Evolutionary conservation across 495 filamentous ascomycete species (phyloP).

Genomic region (Massariosphaeria phaeospora): DNA sequence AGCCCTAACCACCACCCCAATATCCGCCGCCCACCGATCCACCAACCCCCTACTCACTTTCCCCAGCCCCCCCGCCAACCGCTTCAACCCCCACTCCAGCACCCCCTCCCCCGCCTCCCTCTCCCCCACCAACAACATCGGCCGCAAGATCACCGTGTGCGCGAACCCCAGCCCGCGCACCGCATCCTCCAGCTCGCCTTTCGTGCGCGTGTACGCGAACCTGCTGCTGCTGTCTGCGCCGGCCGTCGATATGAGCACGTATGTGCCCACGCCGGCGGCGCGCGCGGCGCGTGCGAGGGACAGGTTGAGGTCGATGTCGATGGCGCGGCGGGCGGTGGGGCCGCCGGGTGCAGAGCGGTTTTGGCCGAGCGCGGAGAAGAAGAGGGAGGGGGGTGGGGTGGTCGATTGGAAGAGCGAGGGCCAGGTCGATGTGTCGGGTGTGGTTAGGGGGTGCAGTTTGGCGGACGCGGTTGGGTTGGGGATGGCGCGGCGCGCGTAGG

Average conservation of each 20-base stretch:
- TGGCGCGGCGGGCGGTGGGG: slow-evolving; percentile 47
- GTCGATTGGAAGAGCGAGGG: slow-evolving; percentile 40
- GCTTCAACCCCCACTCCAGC: slow-evolving; percentile 47
- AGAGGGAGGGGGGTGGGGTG: slow-evolving; percentile 30
- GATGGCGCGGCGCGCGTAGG: slow-evolving; percentile 37
- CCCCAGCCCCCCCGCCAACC: slow-evolving; percentile 49
- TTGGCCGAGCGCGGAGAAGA: slow-evolving; percentile 49
- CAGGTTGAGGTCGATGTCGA: slow-evolving; percentile 49
- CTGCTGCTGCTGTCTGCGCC: slow-evolving; percentile 24
- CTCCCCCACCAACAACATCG: slow-evolving; percentile 68
- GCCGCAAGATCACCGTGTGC: slow-evolving; percentile 65
- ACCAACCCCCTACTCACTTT: slow-evolving; percentile 53
- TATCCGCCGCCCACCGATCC: slow-evolving; percentile 69
- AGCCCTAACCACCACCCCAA: slow-evolving; percentile 66
- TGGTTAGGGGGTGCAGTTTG: slow-evolving; percentile 35
- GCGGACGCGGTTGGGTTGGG: slow-evolving; percentile 29
- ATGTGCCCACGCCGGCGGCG: slow-evolving; percentile 47
- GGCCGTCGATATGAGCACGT: slow-evolving; percentile 45
- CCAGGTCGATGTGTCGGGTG: slow-evolving; percentile 36
- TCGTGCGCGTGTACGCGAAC: slow-evolving; percentile 60
- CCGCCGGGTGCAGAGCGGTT: slow-evolving; percentile 46
- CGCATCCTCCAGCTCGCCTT: slow-evolving; percentile 74
- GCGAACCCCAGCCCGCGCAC: slow-evolving; percentile 67
- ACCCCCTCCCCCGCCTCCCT: slow-evolving; percentile 54
- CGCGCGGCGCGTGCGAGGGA: slow-evolving; percentile 49